Base-by-base conservation (phyloP, 2,329 filamentous ascomycete species). In the Fusarium sp. region DNA sequence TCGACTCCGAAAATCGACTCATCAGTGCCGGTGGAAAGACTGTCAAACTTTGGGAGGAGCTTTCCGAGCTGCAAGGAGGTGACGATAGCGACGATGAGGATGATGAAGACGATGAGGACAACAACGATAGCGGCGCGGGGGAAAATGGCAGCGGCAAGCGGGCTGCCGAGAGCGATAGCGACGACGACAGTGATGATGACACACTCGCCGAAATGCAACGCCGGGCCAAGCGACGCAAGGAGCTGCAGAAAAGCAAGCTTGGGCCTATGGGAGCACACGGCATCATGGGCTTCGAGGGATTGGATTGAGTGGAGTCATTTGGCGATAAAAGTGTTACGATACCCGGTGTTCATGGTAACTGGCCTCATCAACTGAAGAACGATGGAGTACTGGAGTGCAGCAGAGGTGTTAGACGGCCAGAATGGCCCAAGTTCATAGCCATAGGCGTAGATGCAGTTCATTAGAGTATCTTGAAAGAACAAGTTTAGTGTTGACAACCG, bases 11-110 rank as follows among this genome's bases (percentile, higher is more conserved):
- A 50, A 92, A 94, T 43, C 86, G 96, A 43, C 88, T 99, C 84
- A 93, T 99, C 70, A 96, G 90, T 73, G 94, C 93, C 13, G 96
- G 96, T 53, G 96, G 96, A 1, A 87, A 86, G 71, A 89, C 89
- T 1, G 87, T 99, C 66, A 97, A 97, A 79, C 90, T 98, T 3
- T 99, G 96, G 96, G 88, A 96, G 91, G 88, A 96, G 75, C 87
- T 90, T 62, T 82, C 86, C n/a, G 83, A 82, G 58, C 76, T 84
- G 4, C 83, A 85, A 21, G 82, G 81, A 3, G 73, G 76, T 29
- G 71, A 71, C 5, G 72, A 77, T 21, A 36, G 21, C 2, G 72
- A 71, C 2, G 84, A 83, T 1, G 71, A 72, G 5, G 73, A 77
- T 23, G 39, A 31, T 7, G 72, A 71, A 2, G 84, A 83, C 0